Conservation (phyloP, 352 stramenopile genomes). For the Phytophthora idaei region DNA sequence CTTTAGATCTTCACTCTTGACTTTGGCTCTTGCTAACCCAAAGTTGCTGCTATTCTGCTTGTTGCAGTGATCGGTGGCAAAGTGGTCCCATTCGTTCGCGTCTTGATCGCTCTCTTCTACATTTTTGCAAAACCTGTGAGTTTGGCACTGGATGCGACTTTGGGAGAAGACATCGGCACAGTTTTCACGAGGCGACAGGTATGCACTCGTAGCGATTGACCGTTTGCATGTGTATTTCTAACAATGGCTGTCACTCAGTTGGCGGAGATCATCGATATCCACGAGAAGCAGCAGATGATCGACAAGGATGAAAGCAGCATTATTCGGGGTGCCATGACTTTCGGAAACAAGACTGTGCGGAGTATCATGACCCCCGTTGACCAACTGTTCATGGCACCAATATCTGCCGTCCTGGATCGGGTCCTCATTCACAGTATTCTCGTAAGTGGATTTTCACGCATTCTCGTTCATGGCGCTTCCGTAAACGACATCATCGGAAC, state of each 20-base stretch:
- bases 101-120: slow-evolving; percentile 94
- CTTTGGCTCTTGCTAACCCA: slow-evolving; percentile 2
- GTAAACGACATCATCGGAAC: slow-evolving; percentile 95
- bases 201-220: slow-evolving; percentile 1
- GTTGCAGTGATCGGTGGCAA: slow-evolving; percentile 65
- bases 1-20: not conserved
- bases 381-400: slow-evolving; percentile 95
- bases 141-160: slow-evolving; percentile 89
- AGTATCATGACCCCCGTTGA: slow-evolving; percentile 96
- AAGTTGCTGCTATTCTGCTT: not conserved
- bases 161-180: slow-evolving; percentile 96
- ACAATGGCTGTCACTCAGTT: slow-evolving; percentile 73
- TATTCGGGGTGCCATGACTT: slow-evolving; percentile 95
- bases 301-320: slow-evolving; percentile 94
- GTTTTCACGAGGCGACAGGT: slow-evolving; percentile 92
- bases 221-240: not conserved
- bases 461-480: slow-evolving; percentile 89
- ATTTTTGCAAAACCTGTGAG: slow-evolving; percentile 95
- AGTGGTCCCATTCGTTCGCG: slow-evolving; percentile 91
- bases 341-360: slow-evolving; percentile 89
- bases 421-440: slow-evolving; percentile 95
- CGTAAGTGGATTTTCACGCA: slow-evolving; percentile 94
- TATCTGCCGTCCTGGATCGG: slow-evolving; percentile 67
- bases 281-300: slow-evolving; percentile 94
- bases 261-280: slow-evolving; percentile 95